Percentiles rank a stretch among this genome's conserved stretches.
These are phyloP conservation scores for Skeletonema costatum DNA, from an alignment of 108 stramenopile genomes.

Conservation along the genomic window DNA sequence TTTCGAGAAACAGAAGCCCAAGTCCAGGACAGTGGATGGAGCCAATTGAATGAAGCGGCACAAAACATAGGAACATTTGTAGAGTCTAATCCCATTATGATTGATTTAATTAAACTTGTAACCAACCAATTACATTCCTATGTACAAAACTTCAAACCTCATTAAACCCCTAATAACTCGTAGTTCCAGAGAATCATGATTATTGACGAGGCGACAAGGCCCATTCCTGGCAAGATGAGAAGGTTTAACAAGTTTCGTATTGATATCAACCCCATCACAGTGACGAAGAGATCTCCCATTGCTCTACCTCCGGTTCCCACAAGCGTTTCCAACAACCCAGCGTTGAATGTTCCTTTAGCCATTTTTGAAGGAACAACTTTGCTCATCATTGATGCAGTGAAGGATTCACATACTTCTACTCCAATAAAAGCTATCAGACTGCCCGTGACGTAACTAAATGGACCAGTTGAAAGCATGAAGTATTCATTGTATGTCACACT, in stretches of 20 bases:
- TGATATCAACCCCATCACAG: conserved; percentile 58
- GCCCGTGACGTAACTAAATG: conserved; percentile 31
- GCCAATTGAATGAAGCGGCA: conserved; percentile 40
- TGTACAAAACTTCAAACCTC: not conserved
- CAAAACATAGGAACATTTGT: not conserved
- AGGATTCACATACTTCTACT: conserved; percentile 45
- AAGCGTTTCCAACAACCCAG: conserved; percentile 30
- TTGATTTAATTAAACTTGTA: not conserved
- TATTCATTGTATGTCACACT: conserved; percentile 36
- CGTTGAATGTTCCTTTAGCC: conserved; percentile 49
- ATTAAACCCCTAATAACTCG: conserved; percentile 23
- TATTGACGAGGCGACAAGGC: conserved; percentile 24
- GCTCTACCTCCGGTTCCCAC: conserved; percentile 53
- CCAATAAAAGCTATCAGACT: conserved; percentile 42
- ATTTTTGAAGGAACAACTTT: conserved; percentile 46
- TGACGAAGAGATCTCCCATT: conserved; percentile 66
- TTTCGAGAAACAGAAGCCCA: conserved; percentile 58
- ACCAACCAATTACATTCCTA: not conserved
- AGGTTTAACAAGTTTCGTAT: conserved; percentile 68
- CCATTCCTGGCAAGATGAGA: conserved; percentile 55
- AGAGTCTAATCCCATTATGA: not conserved
- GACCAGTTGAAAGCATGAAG: conserved; percentile 30
- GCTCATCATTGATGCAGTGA: conserved; percentile 43
- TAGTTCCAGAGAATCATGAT: conserved; percentile 32
- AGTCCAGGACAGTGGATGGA: conserved; percentile 66